Evolutionary conservation across 352 stramenopile species (phyloP).

Genomic region (Phytophthora capsici): DNA sequence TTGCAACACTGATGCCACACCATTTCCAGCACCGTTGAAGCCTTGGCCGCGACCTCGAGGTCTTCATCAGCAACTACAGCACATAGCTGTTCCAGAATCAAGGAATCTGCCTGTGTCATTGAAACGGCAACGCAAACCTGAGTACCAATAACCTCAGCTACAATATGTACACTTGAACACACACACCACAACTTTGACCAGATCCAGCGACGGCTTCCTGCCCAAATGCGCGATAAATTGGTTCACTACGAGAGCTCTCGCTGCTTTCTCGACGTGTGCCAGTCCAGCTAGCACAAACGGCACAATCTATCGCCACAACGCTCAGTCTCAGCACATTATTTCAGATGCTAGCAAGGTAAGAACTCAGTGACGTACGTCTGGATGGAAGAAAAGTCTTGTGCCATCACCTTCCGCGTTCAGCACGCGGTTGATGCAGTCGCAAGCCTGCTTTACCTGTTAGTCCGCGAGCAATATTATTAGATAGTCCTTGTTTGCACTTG

Average conservation of each 20-base stretch:
- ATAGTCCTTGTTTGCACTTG: background rate
- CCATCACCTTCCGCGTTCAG: conserved; percentile 58
- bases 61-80: conserved; percentile 71
- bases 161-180: background rate
- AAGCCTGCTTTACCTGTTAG: conserved; percentile 71
- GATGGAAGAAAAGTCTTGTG: conserved; percentile 71
- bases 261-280: conserved; percentile 62
- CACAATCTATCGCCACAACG: conserved; percentile 50
- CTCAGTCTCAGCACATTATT: background rate
- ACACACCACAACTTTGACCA: conserved; percentile 62
- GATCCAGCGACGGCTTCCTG: conserved; percentile 52
- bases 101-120: conserved; percentile 48
- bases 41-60: conserved; percentile 70
- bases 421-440: conserved; percentile 81
- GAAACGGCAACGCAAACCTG: conserved; percentile 7
- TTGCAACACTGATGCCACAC: conserved; percentile 22
- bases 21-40: conserved; percentile 64
- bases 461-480: background rate
- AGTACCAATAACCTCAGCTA: background rate
- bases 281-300: conserved; percentile 79
- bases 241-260: conserved; percentile 68
- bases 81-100: conserved; percentile 66
- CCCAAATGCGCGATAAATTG: conserved; percentile 75
- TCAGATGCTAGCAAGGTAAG: conserved; percentile 5
- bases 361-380: conserved; percentile 47